Evolutionary conservation across 176 grass and related monocot species (phyloP).

Genomic region (Aegilops sharonensis): DNA sequence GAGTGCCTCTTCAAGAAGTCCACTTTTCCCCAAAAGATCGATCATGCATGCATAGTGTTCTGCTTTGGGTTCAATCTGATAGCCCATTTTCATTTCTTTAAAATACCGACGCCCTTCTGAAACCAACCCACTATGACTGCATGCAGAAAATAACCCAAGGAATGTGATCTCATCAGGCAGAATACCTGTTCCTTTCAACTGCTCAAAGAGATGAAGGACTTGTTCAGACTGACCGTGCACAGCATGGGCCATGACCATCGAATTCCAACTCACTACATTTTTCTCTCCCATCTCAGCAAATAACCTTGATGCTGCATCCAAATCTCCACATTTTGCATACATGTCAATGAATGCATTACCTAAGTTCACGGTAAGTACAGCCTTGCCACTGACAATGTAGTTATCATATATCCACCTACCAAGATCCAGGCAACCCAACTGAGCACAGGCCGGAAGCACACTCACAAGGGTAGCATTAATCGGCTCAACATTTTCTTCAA

Average conservation of each 20-base stretch:
- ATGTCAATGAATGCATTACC: slow-evolving; percentile 62
- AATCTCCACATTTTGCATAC: slow-evolving; percentile 75
- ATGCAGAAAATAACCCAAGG: slow-evolving; percentile 61
- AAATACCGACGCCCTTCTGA: slow-evolving; percentile 48
- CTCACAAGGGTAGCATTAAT: slow-evolving; percentile 59
- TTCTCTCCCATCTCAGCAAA: slow-evolving; percentile 54
- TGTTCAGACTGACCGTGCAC: slow-evolving; percentile 44
- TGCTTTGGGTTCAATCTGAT: slow-evolving; percentile 44
- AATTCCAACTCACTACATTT: slow-evolving; percentile 67
- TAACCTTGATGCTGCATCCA: slow-evolving; percentile 46
- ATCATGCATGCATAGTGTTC: slow-evolving; percentile 69
- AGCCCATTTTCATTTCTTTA: slow-evolving; percentile 52
- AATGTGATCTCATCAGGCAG: slow-evolving; percentile 59
- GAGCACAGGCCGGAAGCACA: slow-evolving; percentile 57
- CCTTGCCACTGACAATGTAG: slow-evolving; percentile 43
- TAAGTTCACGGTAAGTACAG: slow-evolving; percentile 44
- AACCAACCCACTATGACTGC: slow-evolving; percentile 59
- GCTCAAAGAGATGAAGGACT: slow-evolving; percentile 41
- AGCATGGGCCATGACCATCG: slow-evolving; percentile 55
- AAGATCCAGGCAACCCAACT: slow-evolving; percentile 53
- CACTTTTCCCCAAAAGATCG: slow-evolving; percentile 66
- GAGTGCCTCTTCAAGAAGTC: slow-evolving; percentile 57
- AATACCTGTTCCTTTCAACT: slow-evolving; percentile 29
- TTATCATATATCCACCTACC: slow-evolving; percentile 48
- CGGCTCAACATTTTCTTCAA: slow-evolving; percentile 42